phyloP scores from a whole-genome alignment of 306 rosid genomes.

The Trifolium fragiferum region DNA sequence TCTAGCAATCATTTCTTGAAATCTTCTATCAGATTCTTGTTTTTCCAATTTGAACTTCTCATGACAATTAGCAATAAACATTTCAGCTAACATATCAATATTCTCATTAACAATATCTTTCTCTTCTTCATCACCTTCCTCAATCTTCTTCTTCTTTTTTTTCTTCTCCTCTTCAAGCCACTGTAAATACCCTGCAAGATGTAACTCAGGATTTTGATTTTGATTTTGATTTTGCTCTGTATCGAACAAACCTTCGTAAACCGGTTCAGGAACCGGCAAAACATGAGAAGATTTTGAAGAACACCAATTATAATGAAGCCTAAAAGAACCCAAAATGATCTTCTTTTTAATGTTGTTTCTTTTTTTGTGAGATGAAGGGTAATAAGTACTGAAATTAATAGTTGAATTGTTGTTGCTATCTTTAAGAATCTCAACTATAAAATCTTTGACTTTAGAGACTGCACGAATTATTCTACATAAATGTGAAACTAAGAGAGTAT shows the following conservation, averaged over 20 bases:
- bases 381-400: slow-evolving; percentile 27
- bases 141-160: slow-evolving; percentile 28
- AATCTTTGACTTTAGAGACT: slow-evolving; percentile 63
- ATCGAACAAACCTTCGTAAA: slow-evolving; percentile 40
- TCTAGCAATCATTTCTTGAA: slow-evolving; percentile 88
- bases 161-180: slow-evolving; percentile 76
- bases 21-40: slow-evolving; percentile 85
- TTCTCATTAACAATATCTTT: slow-evolving; percentile 59
- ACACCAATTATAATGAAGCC: slow-evolving; percentile 93
- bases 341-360: slow-evolving; percentile 50
- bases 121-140: not conserved
- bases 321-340: slow-evolving; percentile 77
- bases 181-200: slow-evolving; percentile 75
- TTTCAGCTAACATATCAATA: slow-evolving; percentile 73
- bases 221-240: not conserved
- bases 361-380: slow-evolving; percentile 40
- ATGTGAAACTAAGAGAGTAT: slow-evolving; percentile 68
- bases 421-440: slow-evolving; percentile 50
- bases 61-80: slow-evolving; percentile 86
- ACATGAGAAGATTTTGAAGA: slow-evolving; percentile 82
- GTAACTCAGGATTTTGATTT: slow-evolving; percentile 36
- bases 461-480: slow-evolving; percentile 63
- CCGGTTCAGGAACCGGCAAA: slow-evolving; percentile 64
- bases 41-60: slow-evolving; percentile 91
- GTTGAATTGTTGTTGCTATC: slow-evolving; percentile 46